Base-by-base conservation (phyloP, 2,329 filamentous ascomycete genomes). In the Aspergillus melleus region DNA sequence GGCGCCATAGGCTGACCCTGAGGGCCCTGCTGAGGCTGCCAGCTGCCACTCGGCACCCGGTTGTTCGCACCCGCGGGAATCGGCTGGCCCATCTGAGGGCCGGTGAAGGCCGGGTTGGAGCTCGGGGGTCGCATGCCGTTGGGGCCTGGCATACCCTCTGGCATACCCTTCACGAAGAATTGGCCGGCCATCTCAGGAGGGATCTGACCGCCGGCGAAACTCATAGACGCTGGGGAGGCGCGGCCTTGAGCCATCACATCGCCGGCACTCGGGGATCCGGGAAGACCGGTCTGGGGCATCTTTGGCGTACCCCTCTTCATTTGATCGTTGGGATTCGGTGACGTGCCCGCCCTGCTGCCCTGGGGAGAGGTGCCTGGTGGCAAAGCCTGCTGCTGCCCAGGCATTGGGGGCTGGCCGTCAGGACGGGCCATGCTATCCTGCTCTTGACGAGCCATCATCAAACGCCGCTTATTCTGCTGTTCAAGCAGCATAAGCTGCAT, bases 401-500 rank as follows among this genome's bases (percentile, higher is more conserved):
- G 74, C 69, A 80, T 75, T 59, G 71, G 72, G 61, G 79, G 77
- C 59, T 80, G 81, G 56, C 80, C 79, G 57, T 83, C 81, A 65
- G 80, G 74, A 59, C 81, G 81, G 58, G 79, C 74, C 73, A 86
- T 83, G 74, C 78, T 86, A 69, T 88, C 86, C 74, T 89, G 86
- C 75, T 89, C 86, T 76, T 88, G 85, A 49, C 86, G 80, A 60
- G 86, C 86, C 84, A 88, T 87, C 73, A 88, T 81, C 71, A 88
- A 73, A 54, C 86, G 81, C 70, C 86, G 86, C 79, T 88, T 88
- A 72, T 88, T 88, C 76, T 88, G 86, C 73, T 88, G 86, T 73
- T 88, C 86, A 47, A 88, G 80, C 64, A 88, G 76, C 86, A 88
- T 88, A 70, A 88, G 77, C 72, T 88, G 86, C 86, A 88, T 88